Evolutionary conservation across 768 basidiomycete genomes (phyloP), one percentile per base, ranked within the genome.

Genomic region (Leccinum fibrillosum): DNA sequence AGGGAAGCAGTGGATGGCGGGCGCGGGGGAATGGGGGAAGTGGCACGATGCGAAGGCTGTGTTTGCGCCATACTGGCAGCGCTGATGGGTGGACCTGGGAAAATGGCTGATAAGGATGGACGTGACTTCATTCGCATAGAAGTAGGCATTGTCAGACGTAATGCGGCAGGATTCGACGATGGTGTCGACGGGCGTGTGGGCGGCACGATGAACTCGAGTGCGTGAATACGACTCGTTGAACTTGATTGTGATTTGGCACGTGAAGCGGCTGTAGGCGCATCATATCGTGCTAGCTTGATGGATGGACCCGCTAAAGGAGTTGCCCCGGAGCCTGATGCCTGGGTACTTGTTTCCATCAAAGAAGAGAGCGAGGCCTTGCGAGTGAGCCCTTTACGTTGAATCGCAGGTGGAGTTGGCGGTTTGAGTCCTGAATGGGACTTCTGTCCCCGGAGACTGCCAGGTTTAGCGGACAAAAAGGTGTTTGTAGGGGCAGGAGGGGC

Each of bases 71-170:
- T 53, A 9, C 52, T 53, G 32, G 54, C 35, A 21, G 72, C 62
- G 49, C 70, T 68, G 23, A 71, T 62, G n/a, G 76, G 60, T 21
- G 80, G 69, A 17, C 75, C 71, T 34, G 82, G 81, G 70, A 94
- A 95, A 17, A 94, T 80, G 51, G 86, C 78, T n/a, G 87, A 85
- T 34, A 95, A 79, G 0, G 91, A 76, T 35, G 90, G 85, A 42
- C 94, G 82, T 3, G 84, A 76, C 75, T 90, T 92, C 28, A 86
- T 74, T 49, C 90, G 84, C 5, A 86, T 83, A 52, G 88, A 86
- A 5, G 90, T 92, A 2, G 93, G 93, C 88, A 94, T 89, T 25
- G 93, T 95, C 52, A 94, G 79, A 52, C 91, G 85, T 53, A 90
- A 79, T 19, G 89, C 90, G 11, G 81, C 82, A 21, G 89, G 80